phyloP scores from a whole-genome alignment of 2,329 filamentous ascomycete genomes.

The Monilinia vaccinii-corymbosi region DNA sequence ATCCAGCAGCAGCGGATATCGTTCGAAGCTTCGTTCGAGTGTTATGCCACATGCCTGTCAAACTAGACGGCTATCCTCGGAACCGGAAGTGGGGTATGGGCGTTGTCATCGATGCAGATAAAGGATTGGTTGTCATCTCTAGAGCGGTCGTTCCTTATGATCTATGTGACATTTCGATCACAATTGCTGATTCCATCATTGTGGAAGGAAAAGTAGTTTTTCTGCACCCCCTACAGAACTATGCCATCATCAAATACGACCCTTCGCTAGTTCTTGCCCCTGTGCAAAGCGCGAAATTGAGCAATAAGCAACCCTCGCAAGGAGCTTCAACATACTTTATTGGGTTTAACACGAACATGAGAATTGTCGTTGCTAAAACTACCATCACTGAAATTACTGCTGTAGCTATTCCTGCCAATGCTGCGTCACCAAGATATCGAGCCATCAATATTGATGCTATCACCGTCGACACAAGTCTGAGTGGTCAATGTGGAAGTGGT shows the following conservation, averaged over 20 bases:
- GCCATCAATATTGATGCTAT: slow-evolving; percentile 96
- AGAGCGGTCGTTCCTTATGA: slow-evolving; percentile 93
- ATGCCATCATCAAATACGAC: slow-evolving; percentile 91
- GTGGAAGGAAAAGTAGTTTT: slow-evolving; percentile 92
- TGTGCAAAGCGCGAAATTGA: slow-evolving; percentile 79
- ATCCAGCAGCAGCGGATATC: slow-evolving; percentile 85
- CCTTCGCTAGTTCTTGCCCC: slow-evolving; percentile 87
- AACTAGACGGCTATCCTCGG: slow-evolving; percentile 95
- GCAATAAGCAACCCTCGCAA: slow-evolving; percentile 75
- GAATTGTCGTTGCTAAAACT: slow-evolving; percentile 88
- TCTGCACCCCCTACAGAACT: slow-evolving; percentile 93
- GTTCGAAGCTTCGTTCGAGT: slow-evolving; percentile 93
- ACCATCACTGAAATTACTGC: slow-evolving; percentile 96
- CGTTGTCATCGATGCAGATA: slow-evolving; percentile 92
- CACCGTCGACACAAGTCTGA: slow-evolving; percentile 88
- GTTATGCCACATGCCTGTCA: slow-evolving; percentile 85
- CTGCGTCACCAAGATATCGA: slow-evolving; percentile 81
- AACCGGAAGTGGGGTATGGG: slow-evolving; percentile 93
- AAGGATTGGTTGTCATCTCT: slow-evolving; percentile 90
- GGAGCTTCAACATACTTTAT: slow-evolving; percentile 93
- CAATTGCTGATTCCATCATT: slow-evolving; percentile 92
- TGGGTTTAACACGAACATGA: slow-evolving; percentile 93
- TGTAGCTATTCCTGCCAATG: slow-evolving; percentile 90
- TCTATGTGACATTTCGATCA: slow-evolving; percentile 91
- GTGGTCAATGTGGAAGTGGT: slow-evolving; percentile 85